Evolutionary conservation across 257 asterid species (phyloP).

Genomic region (Jacaranda copaia): DNA sequence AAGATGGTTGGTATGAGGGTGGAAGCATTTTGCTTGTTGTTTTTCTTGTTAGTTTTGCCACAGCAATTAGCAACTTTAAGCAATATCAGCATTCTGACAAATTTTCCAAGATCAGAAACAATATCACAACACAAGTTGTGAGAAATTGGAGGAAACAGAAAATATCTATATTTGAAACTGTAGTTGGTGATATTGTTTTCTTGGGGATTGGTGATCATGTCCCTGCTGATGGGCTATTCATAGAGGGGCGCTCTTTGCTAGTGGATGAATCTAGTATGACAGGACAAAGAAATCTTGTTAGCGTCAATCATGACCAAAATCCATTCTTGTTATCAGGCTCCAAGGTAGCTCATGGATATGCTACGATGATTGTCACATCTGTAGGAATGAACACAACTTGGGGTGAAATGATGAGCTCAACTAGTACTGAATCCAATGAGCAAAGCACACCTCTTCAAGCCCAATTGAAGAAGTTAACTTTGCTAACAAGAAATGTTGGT

Average conservation of each 20-base stretch:
- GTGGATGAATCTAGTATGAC: conserved; percentile 38
- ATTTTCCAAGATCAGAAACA: conserved; percentile 14
- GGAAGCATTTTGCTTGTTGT: conserved; percentile 35
- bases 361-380: conserved; percentile 21
- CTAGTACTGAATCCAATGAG: conserved; percentile 40
- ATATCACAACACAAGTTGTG: conserved; percentile 7
- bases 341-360: conserved; percentile 30
- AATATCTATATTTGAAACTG: background rate
- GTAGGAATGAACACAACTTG: conserved; percentile 46
- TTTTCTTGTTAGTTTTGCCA: conserved; percentile 12
- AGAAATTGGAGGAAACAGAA: conserved; percentile 17
- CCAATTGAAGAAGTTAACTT: conserved; percentile 47
- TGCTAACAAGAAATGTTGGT: conserved; percentile 48
- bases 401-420: conserved; percentile 61
- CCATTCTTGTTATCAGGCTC: conserved; percentile 36
- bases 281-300: conserved; percentile 13
- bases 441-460: conserved; percentile 57
- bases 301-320: background rate
- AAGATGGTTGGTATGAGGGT: conserved; percentile 37
- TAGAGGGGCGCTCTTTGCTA: conserved; percentile 28
- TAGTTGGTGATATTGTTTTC: conserved; percentile 27
- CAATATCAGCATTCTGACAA: conserved; percentile 23
- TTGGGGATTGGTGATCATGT: conserved; percentile 34
- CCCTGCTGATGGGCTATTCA: conserved; percentile 35
- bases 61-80: conserved; percentile 22